Evolutionary conservation across 2,329 filamentous ascomycete species (phyloP).

Genomic region (Zymoseptoria passerinii): DNA sequence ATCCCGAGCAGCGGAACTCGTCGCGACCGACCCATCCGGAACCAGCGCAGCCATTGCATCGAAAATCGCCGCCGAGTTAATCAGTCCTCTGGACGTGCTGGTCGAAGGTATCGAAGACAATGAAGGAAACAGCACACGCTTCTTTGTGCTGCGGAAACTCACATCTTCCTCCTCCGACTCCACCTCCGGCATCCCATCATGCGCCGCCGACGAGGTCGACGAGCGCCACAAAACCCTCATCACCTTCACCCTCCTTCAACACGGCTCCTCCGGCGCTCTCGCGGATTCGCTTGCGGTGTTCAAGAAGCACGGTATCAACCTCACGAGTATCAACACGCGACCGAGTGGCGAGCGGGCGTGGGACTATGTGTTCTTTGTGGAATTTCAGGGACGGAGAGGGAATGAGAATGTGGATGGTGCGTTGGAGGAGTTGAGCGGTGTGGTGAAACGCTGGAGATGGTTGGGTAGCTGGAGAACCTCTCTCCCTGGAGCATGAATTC

Average conservation of each 20-base stretch:
- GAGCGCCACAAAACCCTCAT: constrained; percentile 60
- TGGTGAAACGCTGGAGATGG: constrained; percentile 57
- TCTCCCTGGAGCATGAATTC: no score
- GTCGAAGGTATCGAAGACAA: constrained; percentile 63
- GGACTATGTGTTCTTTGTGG: constrained; percentile 92
- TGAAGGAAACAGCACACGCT: constrained; percentile 69
- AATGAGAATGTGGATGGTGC: constrained; percentile 53
- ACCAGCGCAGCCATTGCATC: constrained; percentile 70
- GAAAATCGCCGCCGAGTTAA: constrained; percentile 58
- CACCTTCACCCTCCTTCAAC: constrained; percentile 67
- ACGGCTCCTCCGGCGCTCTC: constrained; percentile 69
- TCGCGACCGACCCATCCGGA: constrained; percentile 46
- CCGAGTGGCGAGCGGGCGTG: constrained; percentile 69
- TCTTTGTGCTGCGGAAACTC: constrained; percentile 61
- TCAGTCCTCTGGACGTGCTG: constrained; percentile 59
- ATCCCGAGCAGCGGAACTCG: constrained; percentile 70
- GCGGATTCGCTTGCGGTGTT: constrained; percentile 76
- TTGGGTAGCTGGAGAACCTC: constrained; percentile 26
- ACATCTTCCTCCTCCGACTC: constrained; percentile 68
- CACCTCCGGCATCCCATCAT: neutral
- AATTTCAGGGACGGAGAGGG: constrained; percentile 62
- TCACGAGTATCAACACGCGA: constrained; percentile 84
- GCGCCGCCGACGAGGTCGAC: constrained; percentile 1
- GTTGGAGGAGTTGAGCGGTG: constrained; percentile 48
- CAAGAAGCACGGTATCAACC: constrained; percentile 61